Percentiles rank a stretch among this genome's conserved stretches.
Conservation (phyloP, 768 basidiomycete genomes). For the Leccinum incarnatum region DNA sequence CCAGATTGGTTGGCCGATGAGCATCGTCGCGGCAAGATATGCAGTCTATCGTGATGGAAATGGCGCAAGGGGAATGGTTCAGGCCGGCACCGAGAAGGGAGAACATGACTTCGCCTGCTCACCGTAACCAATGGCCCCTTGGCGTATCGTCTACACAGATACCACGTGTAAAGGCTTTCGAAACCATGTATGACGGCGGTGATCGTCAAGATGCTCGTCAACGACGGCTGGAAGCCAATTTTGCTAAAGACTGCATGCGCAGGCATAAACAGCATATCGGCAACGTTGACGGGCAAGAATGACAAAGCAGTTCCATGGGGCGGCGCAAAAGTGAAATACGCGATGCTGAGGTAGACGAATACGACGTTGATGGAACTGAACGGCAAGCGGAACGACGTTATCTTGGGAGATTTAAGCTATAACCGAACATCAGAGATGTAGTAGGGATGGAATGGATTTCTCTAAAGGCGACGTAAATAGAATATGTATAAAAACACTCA, state of each 20-base stretch:
- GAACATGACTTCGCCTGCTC: not conserved
- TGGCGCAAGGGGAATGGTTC: not conserved
- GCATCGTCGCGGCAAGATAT: constrained; percentile 51
- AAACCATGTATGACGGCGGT: constrained; percentile 13
- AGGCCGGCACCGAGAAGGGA: not conserved
- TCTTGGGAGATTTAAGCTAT: constrained; percentile 63
- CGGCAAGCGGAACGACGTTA: constrained; percentile 55
- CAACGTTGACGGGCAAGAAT: constrained; percentile 11
- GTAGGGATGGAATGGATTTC: not conserved
- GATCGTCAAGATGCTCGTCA: constrained; percentile 8
- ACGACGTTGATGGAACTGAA: constrained; percentile 28
- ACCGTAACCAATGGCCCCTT: constrained; percentile 19
- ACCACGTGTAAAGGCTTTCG: constrained; percentile 29
- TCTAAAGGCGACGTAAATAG: not conserved
- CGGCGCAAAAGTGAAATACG: constrained; percentile 21
- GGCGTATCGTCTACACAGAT: constrained; percentile 31
- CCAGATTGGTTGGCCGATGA: constrained; percentile 57
- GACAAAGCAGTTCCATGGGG: constrained; percentile 18
- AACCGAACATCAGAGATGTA: not conserved
- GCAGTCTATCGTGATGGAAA: constrained; percentile 37
- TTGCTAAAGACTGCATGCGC: constrained; percentile 10
- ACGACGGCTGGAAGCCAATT: constrained; percentile 20
- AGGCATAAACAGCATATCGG: constrained; percentile 21
- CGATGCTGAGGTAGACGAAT: constrained; percentile 10
- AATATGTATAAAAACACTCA: constrained; percentile 28